A percentile compares a stretch with the other conserved stretches of the same genome.
These are phyloP conservation scores for Phialophora verrucosa DNA, from an alignment of 2,329 filamentous ascomycete genomes.

Conservation along the genomic window DNA sequence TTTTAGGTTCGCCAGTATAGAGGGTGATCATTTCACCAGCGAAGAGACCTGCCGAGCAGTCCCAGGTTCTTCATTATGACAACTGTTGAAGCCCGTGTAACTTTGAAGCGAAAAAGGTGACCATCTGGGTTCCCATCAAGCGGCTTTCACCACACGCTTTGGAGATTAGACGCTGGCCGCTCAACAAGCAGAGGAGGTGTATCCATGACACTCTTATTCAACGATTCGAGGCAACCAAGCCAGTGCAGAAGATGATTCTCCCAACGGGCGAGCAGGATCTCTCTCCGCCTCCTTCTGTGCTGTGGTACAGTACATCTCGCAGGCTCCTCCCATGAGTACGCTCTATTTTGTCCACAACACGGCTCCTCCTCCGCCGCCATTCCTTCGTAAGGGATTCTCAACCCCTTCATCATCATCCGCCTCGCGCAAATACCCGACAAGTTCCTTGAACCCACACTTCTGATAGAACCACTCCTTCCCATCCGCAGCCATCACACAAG, in stretches of 20 bases:
- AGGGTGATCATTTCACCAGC: no score
- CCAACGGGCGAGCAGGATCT: neutral
- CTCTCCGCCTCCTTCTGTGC: neutral
- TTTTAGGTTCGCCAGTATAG: no score
- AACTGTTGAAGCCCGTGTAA: no score
- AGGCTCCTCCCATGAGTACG: neutral
- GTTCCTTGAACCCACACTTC: constrained; percentile 28
- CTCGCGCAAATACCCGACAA: constrained; percentile 26
- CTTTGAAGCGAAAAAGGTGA: no score
- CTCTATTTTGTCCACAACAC: constrained; percentile 30
- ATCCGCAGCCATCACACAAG: constrained; percentile 24
- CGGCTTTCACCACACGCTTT: no score
- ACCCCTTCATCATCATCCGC: constrained; percentile 14
- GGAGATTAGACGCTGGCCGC: no score
- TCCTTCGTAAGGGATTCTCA: constrained; percentile 26
- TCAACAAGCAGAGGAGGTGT: no score
- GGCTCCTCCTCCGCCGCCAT: constrained; percentile 29
- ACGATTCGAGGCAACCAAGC: no score
- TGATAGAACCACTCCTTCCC: constrained; percentile 31
- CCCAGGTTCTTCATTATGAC: no score
- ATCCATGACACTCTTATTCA: no score
- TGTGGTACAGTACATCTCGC: neutral
- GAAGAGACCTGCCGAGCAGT: no score
- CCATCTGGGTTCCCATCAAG: no score
- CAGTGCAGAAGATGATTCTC: neutral